These are phyloP conservation scores for Fusarium clavum DNA, from an alignment of 2,329 filamentous ascomycete genomes.

Conservation along the genomic window DNA sequence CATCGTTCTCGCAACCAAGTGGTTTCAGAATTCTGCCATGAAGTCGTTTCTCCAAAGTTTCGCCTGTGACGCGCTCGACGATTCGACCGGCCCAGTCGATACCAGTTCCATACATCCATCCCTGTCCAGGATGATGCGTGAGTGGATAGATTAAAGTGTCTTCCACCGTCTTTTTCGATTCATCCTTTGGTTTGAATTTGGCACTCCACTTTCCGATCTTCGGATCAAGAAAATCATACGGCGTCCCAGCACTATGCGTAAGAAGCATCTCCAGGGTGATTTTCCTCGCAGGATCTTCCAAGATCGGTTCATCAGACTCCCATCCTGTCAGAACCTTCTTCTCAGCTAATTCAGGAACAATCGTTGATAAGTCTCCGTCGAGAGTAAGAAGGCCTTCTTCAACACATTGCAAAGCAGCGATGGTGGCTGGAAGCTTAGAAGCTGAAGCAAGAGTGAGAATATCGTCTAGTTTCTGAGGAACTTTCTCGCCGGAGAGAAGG, in stretches of 20 bases:
- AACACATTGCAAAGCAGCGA: slow-evolving; percentile 66
- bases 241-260: slow-evolving; percentile 61
- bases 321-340: slow-evolving; percentile 63
- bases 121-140: slow-evolving; percentile 61
- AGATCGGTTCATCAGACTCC: slow-evolving; percentile 54
- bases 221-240: slow-evolving; percentile 58
- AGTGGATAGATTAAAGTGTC: slow-evolving; percentile 59
- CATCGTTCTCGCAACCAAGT: slow-evolving; percentile 54
- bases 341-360: slow-evolving; percentile 61
- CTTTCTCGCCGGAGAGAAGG: slow-evolving; percentile 55
- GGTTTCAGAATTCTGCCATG: slow-evolving; percentile 58
- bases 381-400: slow-evolving; percentile 62
- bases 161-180: slow-evolving; percentile 51
- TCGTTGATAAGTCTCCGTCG: slow-evolving; percentile 56
- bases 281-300: slow-evolving; percentile 49
- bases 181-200: slow-evolving; percentile 42
- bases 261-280: slow-evolving; percentile 65
- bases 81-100: slow-evolving; percentile 66
- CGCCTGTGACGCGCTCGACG: slow-evolving; percentile 60
- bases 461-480: slow-evolving; percentile 52
- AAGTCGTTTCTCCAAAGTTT: slow-evolving; percentile 57
- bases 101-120: slow-evolving; percentile 63
- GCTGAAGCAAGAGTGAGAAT: slow-evolving; percentile 53
- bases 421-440: slow-evolving; percentile 61
- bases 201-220: slow-evolving; percentile 51